phyloP scores from a whole-genome alignment of 768 basidiomycete species.

The Obba rivulosa region DNA sequence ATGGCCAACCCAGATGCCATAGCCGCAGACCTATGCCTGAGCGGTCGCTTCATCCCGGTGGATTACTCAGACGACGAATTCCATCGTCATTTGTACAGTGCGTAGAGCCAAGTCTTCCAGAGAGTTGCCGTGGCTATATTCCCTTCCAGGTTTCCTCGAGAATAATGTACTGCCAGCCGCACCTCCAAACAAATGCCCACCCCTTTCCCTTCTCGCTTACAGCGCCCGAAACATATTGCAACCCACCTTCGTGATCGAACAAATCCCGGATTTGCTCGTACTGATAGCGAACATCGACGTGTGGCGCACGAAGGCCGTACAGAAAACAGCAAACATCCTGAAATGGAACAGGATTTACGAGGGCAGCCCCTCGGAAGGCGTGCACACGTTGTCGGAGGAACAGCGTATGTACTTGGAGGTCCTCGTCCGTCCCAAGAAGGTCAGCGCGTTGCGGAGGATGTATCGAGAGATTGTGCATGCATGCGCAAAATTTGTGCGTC shows the following conservation, averaged over 20 bases:
- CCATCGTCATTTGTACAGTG: conserved; percentile 4
- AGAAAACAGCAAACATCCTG: neutral
- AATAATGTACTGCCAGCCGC: neutral
- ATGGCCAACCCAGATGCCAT: too few species aligned
- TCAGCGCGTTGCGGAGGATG: too few species aligned
- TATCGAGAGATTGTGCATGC: too few species aligned
- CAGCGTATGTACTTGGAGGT: neutral
- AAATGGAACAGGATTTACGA: conserved; percentile 1
- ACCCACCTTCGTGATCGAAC: conserved; percentile 3
- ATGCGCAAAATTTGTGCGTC: too few species aligned
- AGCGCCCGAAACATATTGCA: conserved; percentile 11
- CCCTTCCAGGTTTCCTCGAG: neutral
- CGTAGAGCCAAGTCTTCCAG: neutral
- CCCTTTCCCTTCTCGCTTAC: conserved; percentile 7
- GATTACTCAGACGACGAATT: conserved; percentile 1
- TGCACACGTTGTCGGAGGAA: neutral
- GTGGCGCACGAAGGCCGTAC: conserved; percentile 1
- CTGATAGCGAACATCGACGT: conserved; percentile 13
- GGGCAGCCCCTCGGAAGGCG: neutral
- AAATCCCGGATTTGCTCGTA: conserved; percentile 7
- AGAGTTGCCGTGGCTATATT: neutral
- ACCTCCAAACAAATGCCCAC: conserved; percentile 4
- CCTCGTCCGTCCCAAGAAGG: too few species aligned
- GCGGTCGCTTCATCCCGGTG: too few species aligned
- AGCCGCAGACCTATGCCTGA: too few species aligned